A percentile compares a stretch with the other conserved stretches of the same genome.
phyloP scores from a whole-genome alignment of 1,284 basidiomycete species.

The Athelia psychrophila region DNA sequence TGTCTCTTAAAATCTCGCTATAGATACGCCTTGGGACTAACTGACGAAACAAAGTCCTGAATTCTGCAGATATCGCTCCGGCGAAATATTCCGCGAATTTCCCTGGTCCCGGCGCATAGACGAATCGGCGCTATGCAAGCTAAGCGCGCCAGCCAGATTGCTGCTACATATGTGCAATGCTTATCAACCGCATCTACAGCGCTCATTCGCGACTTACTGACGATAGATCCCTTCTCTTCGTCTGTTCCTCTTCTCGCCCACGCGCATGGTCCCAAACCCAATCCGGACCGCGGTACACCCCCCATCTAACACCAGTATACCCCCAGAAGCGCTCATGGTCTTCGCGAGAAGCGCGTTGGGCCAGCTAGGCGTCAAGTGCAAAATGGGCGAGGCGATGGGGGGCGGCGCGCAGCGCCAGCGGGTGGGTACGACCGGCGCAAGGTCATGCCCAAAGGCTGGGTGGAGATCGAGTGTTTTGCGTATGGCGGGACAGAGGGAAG shows the following conservation, averaged over 20 bases:
- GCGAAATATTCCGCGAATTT: conserved; percentile 71
- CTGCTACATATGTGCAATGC: not conserved
- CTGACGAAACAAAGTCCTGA: conserved; percentile 81
- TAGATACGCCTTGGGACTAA: conserved; percentile 98
- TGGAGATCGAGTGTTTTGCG: conserved; percentile 58
- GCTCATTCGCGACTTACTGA: conserved; percentile 71
- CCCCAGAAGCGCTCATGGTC: conserved; percentile 47
- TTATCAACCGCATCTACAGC: conserved; percentile 38
- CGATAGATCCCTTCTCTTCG: conserved; percentile 73
- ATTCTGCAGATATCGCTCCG: conserved; percentile 73
- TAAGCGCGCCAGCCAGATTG: not conserved
- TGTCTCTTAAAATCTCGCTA: no score
- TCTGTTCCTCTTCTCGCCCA: no score
- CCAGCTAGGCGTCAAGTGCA: conserved; percentile 48
- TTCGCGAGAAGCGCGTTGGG: conserved; percentile 52
- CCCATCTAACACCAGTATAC: conserved; percentile 78
- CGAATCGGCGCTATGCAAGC: conserved; percentile 58
- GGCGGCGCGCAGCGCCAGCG: conserved; percentile 38
- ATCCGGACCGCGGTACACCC: conserved; percentile 61
- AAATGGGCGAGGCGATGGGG: conserved; percentile 24
- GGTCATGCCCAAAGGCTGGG: conserved; percentile 66
- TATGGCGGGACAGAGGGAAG: conserved; percentile 45
- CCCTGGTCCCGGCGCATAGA: conserved; percentile 86
- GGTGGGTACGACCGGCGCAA: conserved; percentile 58
- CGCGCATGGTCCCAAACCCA: conserved; percentile 73